Base-by-base conservation (phyloP, 2,329 filamentous ascomycete genomes). In the Diaporthe batatas region DNA sequence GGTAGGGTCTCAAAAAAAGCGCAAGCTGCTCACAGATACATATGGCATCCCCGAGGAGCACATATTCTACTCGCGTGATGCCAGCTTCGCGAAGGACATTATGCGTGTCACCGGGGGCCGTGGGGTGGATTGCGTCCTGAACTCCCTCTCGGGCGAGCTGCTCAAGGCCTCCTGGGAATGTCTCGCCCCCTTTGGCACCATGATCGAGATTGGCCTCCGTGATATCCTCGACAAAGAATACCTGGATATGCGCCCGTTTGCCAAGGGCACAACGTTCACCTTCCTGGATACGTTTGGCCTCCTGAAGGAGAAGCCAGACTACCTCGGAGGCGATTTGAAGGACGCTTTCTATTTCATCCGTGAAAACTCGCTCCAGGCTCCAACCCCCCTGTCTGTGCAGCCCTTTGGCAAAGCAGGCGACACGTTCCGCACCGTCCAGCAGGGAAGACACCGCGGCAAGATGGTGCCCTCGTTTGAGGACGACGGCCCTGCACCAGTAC, bases 361-460 rank as follows among this genome's bases (percentile, higher is more conserved):
- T 78, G 12, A 74, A 77, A 73, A 7, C 54, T 55, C 68, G 76
- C 36, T 39, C 73, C 55, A 53, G 16, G 34, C 70, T 2, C 21
- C 58, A 78, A 1, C 77, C 84, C 1, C 36, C 3, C 36, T 39
- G 11, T 12, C 36, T 3, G 36, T 39, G 2, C 36, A 39, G 36
- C 36, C 36, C 2, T 12, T 39, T 3, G 36, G 36, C 0, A 39
- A 39, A 39, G 36, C 36, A 39, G 77, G 78, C 5, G 76, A 81
- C 0, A 82, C 82, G 0, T 84, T 86, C 73, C 78, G 82, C 3
- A 76, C 80, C n/a, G 82, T 87, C 67, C 71, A 68, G n/a, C 47
- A 34, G 32, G 64, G 64, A 2, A 68, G 39, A 14, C 64, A 68
- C 47, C 7, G 6, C 8, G 64, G 64, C 64, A 68, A 68, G 49